Percentiles rank a stretch among this genome's conserved stretches.
These are phyloP conservation scores for Wakefieldia striispora DNA, from an alignment of 768 basidiomycete genomes.

Conservation along the genomic window DNA sequence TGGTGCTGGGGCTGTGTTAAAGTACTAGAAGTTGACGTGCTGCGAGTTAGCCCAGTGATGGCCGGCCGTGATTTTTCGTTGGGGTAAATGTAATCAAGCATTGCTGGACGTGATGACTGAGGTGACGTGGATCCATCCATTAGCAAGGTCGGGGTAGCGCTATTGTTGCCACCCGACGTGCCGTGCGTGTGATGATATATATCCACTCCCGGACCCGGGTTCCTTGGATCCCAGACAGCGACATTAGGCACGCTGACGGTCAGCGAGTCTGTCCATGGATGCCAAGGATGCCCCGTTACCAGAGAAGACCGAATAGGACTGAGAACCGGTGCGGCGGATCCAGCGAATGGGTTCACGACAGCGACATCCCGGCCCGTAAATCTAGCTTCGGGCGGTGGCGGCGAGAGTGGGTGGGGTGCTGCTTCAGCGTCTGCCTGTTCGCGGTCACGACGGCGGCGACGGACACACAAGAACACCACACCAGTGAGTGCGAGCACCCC, in stretches of 20 bases:
- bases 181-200: background rate
- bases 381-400: slow-evolving; percentile 3
- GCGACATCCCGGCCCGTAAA: background rate
- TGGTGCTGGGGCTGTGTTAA: no score
- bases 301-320: background rate
- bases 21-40: no score
- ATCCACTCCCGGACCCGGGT: background rate
- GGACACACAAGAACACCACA: slow-evolving; percentile 10
- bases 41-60: no score
- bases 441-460: slow-evolving; percentile 9
- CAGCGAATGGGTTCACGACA: slow-evolving; percentile 6
- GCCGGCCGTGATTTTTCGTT: slow-evolving; percentile 13
- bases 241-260: background rate
- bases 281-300: slow-evolving; percentile 1
- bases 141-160: background rate
- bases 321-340: background rate
- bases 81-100: slow-evolving; percentile 1
- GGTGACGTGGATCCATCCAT: background rate
- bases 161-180: slow-evolving; percentile 3
- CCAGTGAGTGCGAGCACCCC: slow-evolving; percentile 16
- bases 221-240: background rate
- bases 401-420: slow-evolving; percentile 8
- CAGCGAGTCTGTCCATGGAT: slow-evolving; percentile 9
- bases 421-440: background rate
- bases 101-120: background rate